Evolutionary conservation across 192 early-diverging fungal genomes (phyloP), one percentile per base, ranked within the genome.

Genomic region (Rhizophagus clarus): DNA sequence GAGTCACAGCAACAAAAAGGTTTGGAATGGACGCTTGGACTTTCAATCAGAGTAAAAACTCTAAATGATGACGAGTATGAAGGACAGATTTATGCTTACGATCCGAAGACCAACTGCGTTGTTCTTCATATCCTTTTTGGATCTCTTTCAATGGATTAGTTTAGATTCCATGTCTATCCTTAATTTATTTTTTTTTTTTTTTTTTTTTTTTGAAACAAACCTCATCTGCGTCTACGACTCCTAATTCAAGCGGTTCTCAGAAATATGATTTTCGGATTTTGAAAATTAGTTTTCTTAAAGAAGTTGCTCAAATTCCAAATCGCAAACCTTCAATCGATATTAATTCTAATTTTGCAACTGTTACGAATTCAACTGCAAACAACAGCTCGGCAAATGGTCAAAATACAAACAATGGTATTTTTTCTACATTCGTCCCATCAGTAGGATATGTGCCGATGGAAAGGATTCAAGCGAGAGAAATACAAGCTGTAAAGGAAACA

Each of bases 91-190:
- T 92, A 87, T 75, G 84, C 91, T 3, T 88, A 87, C 67, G 91
- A 92, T 82, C 64, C 82, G 49, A 87, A 82, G 45, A 91, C 88
- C 42, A 91, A 90, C 81, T 89, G 88, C 76, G 69, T 92, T 83
- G 91, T 87, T 70, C 85, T 92, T 84, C 85, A 92, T 89, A 91
- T 89, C 90, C 87, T 83, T 84, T 88, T 86, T 85, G 72, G 82
- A 70, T 29, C 32, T 22, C 66, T 74, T 71, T 82, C 49, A 12
- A 3, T 49, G 61, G 75, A 42, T 73, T 73, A 20, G 10, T 73
- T n/a, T 37, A 28, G 3, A 63, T 62, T 15, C 37, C 37, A 17
- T 17, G 9, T 51, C 14, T 28, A 66, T 81, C 49, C 37, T 75
- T 61, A 66, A 67, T 68, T 72, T 28, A 77, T 17, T 29, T 45